Base-by-base conservation (phyloP, 768 basidiomycete species). In the Lactifluus pinguis region DNA sequence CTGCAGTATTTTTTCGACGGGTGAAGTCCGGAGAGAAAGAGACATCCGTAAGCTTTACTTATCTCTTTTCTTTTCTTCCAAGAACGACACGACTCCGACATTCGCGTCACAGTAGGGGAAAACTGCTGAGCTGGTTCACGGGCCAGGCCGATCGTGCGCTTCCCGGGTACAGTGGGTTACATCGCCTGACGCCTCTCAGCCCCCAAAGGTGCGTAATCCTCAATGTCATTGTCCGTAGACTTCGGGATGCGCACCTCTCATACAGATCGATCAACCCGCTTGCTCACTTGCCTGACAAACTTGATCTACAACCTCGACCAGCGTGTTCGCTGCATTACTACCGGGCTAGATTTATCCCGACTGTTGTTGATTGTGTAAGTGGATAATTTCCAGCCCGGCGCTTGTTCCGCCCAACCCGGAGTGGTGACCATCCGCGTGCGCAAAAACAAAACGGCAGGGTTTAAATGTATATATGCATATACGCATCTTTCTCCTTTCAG, bases 211-310 rank as follows among this genome's bases (percentile, higher is more conserved):
- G 52, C 34, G 56, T 58, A 48, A 57, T 49, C 19, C 47, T 44
- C 51, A 62, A 57, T 48, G 64, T 65, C 64, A 65, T 65, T 49
- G 52, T 65, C 64, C 64, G 64, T 58, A 49, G 55, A 65, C 57
- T 41, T 65, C 64, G 64, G 64, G 61, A 42, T 39, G 49, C 38
- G 36, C 51, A 53, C 32, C 51, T 53, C 52, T 58, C 45, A 62
- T 54, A 32, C 13, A 17, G n/a, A 14, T 53, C 53, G 52, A 32
- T 60, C 53, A 45, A 41, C 19, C 25, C 13, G 45, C 41, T 38
- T 30, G 56, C 57, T 44, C 41, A 38, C 19, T 42, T 48, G 25
- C 45, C 45, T 25, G 45, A 47, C 45, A 21, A 30, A 54, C 19
- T 30, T 34, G 47, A 21, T 32, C 25, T 48, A 38, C 41, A 17